Conservation (phyloP, 2,329 filamentous ascomycete genomes). For the Neocatenulostroma microsporum region DNA sequence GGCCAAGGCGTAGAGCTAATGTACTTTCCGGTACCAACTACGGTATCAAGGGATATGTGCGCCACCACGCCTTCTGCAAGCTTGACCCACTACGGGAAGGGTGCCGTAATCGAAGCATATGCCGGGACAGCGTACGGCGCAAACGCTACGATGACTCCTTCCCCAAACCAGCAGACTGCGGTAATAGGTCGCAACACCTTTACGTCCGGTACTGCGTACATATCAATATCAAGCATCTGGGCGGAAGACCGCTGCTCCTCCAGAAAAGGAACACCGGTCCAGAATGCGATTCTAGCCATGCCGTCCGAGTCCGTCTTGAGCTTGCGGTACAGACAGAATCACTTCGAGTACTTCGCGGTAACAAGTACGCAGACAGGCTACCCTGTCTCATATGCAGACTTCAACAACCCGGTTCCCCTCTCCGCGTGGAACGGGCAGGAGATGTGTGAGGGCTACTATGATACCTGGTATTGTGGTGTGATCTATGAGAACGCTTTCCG, state of each 20-base stretch:
- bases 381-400: conserved; percentile 24
- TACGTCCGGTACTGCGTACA: conserved; percentile 24
- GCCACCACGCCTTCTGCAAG: conserved; percentile 23
- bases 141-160: too few species aligned
- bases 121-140: too few species aligned
- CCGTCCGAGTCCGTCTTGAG: conserved; percentile 23
- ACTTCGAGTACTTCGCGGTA: conserved; percentile 18
- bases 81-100: conserved; percentile 19
- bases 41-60: conserved; percentile 23
- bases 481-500: conserved; percentile 12
- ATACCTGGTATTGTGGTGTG: conserved; percentile 14
- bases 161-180: conserved; percentile 17
- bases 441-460: conserved; percentile 12
- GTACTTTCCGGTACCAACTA: conserved; percentile 22
- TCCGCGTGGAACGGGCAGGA: conserved; percentile 23
- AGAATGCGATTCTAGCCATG: conserved; percentile 22
- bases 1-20: conserved; percentile 25
- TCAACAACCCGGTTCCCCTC: conserved; percentile 23
- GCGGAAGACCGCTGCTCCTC: conserved; percentile 20
- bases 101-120: too few species aligned
- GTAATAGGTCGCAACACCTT: conserved; percentile 21
- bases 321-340: conserved; percentile 23
- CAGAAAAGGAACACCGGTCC: conserved; percentile 14
- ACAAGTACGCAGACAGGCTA: conserved; percentile 22
- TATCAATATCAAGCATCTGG: conserved; percentile 22